A percentile compares a stretch with the other conserved stretches of the same genome.
These are phyloP conservation scores for Beauveria varroae DNA, from an alignment of 2,329 filamentous ascomycete species.

Conservation along the genomic window DNA sequence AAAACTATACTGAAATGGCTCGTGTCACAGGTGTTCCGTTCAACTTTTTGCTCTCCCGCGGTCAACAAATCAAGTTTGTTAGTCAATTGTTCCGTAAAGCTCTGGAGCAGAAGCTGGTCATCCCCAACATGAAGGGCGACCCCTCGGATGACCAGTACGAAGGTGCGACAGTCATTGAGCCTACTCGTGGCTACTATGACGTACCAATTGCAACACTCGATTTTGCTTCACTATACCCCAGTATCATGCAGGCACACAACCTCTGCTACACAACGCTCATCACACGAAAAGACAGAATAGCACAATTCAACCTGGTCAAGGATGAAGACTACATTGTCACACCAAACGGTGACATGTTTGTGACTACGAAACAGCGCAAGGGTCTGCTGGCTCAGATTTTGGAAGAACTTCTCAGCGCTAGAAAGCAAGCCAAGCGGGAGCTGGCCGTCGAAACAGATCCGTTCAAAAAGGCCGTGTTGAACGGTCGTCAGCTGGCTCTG, in stretches of 20 bases:
- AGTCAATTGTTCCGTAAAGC: constrained; percentile 96
- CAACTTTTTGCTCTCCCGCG: constrained; percentile 83
- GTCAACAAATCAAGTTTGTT: constrained; percentile 96
- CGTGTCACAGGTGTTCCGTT: constrained; percentile 98
- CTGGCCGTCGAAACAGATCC: constrained; percentile 82
- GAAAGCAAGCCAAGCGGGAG: constrained; percentile 92
- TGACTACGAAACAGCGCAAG: constrained; percentile 80
- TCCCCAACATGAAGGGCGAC: constrained; percentile 74
- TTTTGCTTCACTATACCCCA: constrained; percentile 97
- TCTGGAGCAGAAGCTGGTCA: constrained; percentile 84
- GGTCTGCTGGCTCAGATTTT: constrained; percentile 91
- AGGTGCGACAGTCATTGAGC: constrained; percentile 96
- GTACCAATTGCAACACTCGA: constrained; percentile 94
- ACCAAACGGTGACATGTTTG: constrained; percentile 89
- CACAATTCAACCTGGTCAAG: constrained; percentile 69
- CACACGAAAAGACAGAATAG: constrained; percentile 63
- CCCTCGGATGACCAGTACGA: constrained; percentile 83
- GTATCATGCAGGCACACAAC: constrained; percentile 98
- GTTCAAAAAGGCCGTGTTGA: constrained; percentile 96
- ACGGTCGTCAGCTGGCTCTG: constrained; percentile 91
- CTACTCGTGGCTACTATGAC: constrained; percentile 85
- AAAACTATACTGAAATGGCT: constrained; percentile 99
- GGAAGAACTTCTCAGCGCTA: constrained; percentile 81
- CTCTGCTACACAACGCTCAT: constrained; percentile 94
- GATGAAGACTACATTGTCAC: constrained; percentile 96